Conservation (phyloP, 2,329 filamentous ascomycete genomes). For the Colletotrichum paranaense region DNA sequence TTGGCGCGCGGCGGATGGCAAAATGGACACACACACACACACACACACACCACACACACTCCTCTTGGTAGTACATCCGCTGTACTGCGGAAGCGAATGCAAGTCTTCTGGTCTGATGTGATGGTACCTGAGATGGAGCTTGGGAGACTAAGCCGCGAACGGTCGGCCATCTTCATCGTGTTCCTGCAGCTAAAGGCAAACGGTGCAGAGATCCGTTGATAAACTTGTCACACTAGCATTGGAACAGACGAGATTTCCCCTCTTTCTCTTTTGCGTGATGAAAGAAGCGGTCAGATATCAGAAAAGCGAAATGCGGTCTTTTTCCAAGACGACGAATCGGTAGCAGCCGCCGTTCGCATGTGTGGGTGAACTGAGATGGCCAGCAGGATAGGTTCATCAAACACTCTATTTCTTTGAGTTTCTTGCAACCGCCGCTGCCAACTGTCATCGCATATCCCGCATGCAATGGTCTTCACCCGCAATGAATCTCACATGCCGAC, state of each 20-base stretch:
- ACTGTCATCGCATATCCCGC: constrained; percentile 27
- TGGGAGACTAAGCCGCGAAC: background rate
- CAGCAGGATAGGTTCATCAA: background rate
- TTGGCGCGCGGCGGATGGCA: constrained; percentile 17
- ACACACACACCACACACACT: background rate
- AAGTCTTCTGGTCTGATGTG: background rate
- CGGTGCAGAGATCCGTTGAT: background rate
- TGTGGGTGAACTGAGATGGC: background rate
- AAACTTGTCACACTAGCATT: background rate
- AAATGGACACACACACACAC: background rate
- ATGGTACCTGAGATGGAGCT: background rate
- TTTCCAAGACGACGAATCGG: background rate
- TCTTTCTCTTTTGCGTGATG: background rate
- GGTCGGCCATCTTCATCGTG: background rate
- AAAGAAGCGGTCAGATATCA: background rate
- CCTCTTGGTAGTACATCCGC: background rate
- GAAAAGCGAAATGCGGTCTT: background rate
- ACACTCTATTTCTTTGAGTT: background rate
- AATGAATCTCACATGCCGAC: background rate
- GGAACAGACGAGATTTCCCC: background rate
- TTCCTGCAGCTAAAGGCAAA: background rate
- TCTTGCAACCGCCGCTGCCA: background rate
- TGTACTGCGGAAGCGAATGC: background rate
- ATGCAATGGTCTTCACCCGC: background rate
- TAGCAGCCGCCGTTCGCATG: constrained; percentile 1